Evolutionary conservation across 495 filamentous ascomycete species (phyloP), one percentile per base, ranked within the genome.

Genomic region (Extremus antarcticus): DNA sequence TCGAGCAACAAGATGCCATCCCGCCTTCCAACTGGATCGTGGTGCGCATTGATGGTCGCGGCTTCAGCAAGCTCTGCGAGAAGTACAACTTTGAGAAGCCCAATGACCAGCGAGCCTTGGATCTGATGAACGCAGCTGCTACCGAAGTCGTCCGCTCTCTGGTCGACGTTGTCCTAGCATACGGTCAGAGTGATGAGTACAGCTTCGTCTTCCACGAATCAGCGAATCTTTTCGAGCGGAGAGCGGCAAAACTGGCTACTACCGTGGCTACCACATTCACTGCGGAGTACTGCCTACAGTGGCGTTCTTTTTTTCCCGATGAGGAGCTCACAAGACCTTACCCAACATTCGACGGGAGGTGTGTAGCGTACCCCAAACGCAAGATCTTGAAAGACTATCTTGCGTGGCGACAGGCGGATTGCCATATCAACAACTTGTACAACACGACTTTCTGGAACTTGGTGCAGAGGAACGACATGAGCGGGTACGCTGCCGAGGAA

Each of bases 401-500:
- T 79, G 88, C 86, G 62, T 98, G 92, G 92, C 76, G 92, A 58
- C 92, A 98, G 70, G 92, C 86, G 32, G 92, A 98, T 67, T 97
- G 91, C 64, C 92, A 98, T 68, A 91, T 98, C 61, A 98, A 98
- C 68, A 98, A 98, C 65, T 76, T 97, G 16, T 96, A 95, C 68
- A 98, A 98, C 63, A 98, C 92, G 0, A 90, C 89, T 0, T 97
- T 96, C 65, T 97, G 92, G 92, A 76, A 83, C 0, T 74, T 97
- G 63, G 83, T 96, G 22, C 78, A 84, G 50, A 71, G 80, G 41
- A 90, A 89, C 0, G 86, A 83, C 0, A 78, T 92, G 74, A 80
- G 78, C 47, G 75, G 77, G 9, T 83, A 78, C 19, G 82, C 87
- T 60, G 92, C 92, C 0, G 92, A 95, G 66, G 76, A 83, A 62